These are phyloP conservation scores for Cladorrhinum sp. DNA, from an alignment of 2,329 filamentous ascomycete genomes.

Conservation along the genomic window DNA sequence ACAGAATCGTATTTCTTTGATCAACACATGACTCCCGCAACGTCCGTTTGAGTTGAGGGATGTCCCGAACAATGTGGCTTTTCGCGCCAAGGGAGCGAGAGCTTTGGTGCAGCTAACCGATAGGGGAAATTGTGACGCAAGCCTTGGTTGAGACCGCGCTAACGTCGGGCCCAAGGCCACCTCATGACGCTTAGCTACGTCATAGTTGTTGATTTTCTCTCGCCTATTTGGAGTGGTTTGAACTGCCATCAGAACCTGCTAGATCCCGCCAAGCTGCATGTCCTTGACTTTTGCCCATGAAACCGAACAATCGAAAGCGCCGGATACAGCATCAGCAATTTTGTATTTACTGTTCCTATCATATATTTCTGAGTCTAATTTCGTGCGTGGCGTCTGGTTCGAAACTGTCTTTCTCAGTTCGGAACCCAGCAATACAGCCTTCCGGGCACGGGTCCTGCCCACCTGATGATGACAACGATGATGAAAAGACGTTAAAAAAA, in stretches of 20 bases:
- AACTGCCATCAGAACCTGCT: constrained; percentile 9
- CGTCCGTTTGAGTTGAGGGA: neutral
- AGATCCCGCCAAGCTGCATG: neutral
- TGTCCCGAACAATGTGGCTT: neutral
- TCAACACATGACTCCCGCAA: too few species aligned
- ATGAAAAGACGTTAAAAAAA: constrained; percentile 25
- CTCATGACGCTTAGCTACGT: constrained; percentile 6
- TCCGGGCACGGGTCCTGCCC: neutral
- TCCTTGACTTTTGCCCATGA: neutral
- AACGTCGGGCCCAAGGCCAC: constrained; percentile 2
- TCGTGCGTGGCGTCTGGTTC: neutral
- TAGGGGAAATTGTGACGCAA: neutral
- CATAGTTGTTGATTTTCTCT: constrained; percentile 1
- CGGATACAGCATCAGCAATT: too few species aligned
- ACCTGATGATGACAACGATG: constrained; percentile 29
- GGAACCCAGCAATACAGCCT: neutral
- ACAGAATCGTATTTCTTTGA: neutral
- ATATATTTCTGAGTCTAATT: neutral
- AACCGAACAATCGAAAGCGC: neutral
- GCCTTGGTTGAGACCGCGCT: neutral
- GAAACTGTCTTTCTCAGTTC: neutral
- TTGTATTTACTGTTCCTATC: neutral
- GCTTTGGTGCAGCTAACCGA: neutral
- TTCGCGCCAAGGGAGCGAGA: neutral
- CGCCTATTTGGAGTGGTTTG: neutral